Evolutionary conservation across 371 early-diverging fungal genomes (phyloP).

Genomic region (Rhizopus sp.): DNA sequence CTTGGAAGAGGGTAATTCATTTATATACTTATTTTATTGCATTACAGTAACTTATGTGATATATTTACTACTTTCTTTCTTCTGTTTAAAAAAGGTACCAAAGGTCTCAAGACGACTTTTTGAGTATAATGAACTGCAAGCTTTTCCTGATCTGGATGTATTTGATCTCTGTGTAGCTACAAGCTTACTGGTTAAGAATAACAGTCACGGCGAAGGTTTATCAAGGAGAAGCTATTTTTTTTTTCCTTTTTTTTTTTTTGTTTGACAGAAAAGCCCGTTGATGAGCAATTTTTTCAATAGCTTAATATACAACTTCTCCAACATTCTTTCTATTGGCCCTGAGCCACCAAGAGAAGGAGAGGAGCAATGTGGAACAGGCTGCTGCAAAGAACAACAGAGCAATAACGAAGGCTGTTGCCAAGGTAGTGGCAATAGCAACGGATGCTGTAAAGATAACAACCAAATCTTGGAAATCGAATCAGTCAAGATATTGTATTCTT

Average conservation of each 20-base stretch:
- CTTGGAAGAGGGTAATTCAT: too few species aligned
- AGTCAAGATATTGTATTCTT: slow-evolving; percentile 52
- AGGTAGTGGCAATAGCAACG: not conserved
- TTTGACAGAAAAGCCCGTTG: not conserved
- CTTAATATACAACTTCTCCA: slow-evolving; percentile 44
- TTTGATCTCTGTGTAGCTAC: too few species aligned
- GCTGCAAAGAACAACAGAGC: slow-evolving; percentile 29
- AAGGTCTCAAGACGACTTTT: too few species aligned
- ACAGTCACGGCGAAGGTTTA: slow-evolving; percentile 1
- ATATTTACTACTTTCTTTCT: not conserved
- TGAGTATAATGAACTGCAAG: too few species aligned
- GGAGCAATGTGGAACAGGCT: slow-evolving; percentile 22
- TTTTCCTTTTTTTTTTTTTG: slow-evolving; percentile 9
- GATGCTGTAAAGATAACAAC: slow-evolving; percentile 6
- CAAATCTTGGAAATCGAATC: slow-evolving; percentile 34
- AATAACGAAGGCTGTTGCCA: slow-evolving; percentile 15
- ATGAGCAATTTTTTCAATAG: slow-evolving; percentile 49
- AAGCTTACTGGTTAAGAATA: not conserved
- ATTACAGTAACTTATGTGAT: not conserved
- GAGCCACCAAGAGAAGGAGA: slow-evolving; percentile 27
- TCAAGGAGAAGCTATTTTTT: slow-evolving; percentile 1
- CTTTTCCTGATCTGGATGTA: too few species aligned
- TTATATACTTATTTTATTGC: too few species aligned
- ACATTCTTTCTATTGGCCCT: slow-evolving; percentile 46
- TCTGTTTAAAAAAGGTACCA: not conserved